These are phyloP conservation scores for Leucosporidium scottii DNA, from an alignment of 768 basidiomycete genomes.

Conservation along the genomic window DNA sequence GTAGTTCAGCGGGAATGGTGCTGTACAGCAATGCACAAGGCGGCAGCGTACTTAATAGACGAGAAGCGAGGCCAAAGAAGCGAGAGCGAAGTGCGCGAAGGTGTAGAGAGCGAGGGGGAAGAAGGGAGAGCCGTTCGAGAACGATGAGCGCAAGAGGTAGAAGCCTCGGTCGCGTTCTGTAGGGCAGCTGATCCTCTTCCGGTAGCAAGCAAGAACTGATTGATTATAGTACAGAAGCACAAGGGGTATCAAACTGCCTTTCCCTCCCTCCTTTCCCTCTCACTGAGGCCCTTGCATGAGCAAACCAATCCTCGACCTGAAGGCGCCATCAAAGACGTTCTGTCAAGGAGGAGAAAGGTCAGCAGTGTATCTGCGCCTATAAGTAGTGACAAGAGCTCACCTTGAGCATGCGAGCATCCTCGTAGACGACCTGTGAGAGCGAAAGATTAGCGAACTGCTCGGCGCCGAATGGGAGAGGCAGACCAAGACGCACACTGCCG, in stretches of 20 bases:
- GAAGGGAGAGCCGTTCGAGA: too few relatives aligned
- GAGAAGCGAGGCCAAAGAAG: too few relatives aligned
- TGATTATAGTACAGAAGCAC: too few relatives aligned
- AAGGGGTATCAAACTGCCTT: too few relatives aligned
- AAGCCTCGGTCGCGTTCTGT: not conserved
- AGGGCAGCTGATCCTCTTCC: not conserved
- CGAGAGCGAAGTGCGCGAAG: too few relatives aligned
- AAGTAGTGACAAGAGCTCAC: not conserved
- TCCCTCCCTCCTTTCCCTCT: not conserved
- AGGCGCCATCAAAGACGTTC: not conserved
- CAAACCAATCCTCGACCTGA: not conserved
- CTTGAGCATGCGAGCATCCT: slow-evolving; percentile 24
- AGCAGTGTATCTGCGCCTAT: not conserved
- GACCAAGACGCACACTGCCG: slow-evolving; percentile 11
- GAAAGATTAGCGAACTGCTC: not conserved
- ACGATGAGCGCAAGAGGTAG: not conserved
- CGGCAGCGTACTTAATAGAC: too few relatives aligned
- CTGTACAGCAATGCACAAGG: too few relatives aligned
- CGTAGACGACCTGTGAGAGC: slow-evolving; percentile 21
- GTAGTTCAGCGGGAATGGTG: too few relatives aligned
- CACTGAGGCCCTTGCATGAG: not conserved
- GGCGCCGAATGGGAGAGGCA: too few relatives aligned
- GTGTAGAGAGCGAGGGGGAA: too few relatives aligned
- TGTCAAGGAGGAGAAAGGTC: not conserved
- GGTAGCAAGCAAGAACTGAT: not conserved